Base-by-base conservation (phyloP, 2,329 filamentous ascomycete genomes). In the Alternaria sp. region DNA sequence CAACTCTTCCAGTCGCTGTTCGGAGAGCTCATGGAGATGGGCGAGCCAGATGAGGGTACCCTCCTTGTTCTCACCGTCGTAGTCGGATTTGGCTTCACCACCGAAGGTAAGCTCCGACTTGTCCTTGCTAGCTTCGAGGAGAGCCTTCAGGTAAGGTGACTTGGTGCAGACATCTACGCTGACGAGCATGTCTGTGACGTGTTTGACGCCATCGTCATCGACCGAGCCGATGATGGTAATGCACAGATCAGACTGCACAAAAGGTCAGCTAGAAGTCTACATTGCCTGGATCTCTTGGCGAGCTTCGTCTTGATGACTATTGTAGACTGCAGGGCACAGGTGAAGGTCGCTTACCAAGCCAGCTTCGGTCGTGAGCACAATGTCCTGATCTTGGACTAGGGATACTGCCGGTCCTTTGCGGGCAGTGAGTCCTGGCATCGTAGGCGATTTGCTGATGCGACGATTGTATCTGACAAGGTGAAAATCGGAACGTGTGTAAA, bases 101-200 rank as follows among this genome's bases (percentile, higher is more conserved):
- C 63, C 67, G 3, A 69, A 30, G 3, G 59, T 62, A 44, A 69
- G 63, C 52, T 66, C 59, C 9, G 57, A 51, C n/a, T 45, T 51
- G 6, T 68, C 58, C 7, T 62, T 46, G 28, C 46, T 44, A 8
- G 10, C 49, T 17, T 49, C 32, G 44, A 65, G 53, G 11, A 66
- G n/a, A 6, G 57, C 19, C 9, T 45, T 55, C 3, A 70, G 43
- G 26, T 62, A 70, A 5, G 19, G 28, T 12, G 65, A 66, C 36
- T 61, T 57, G 26, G 30, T 36, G 43, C 65, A 68, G 17, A 45
- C 47, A 3, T 58, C 30, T 1, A 43, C 47, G 8, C 60, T 54
- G n/a, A 65, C 63, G 8, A 49, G 47, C 12, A 70, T 43, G 12
- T 67, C 66, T 11, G 66, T 70, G 17, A 68, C 61, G 7, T 63